Evolutionary conservation across 106 monocot species (phyloP), one percentile per base, ranked within the genome.

Genomic region (Dendrobium catenatum): DNA sequence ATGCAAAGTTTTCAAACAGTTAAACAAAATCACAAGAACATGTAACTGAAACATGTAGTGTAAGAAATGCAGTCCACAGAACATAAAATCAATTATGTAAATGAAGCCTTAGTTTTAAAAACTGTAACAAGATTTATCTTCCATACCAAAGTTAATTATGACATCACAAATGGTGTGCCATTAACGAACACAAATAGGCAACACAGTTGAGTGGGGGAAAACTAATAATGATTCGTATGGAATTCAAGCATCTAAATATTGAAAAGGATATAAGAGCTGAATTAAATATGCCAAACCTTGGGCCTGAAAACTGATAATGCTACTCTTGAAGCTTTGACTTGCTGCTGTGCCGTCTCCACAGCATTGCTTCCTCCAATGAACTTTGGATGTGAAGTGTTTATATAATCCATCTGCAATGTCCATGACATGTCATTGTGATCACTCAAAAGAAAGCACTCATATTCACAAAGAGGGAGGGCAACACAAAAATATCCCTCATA

Each of bases 341-440:
- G 93, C 74, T 99, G 98, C 24, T 93, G 86, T 15, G 91, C 95
- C 79, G 87, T 67, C 82, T 99, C 98, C 20, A 91, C 93, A 77
- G 95, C 98, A 75, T 88, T 99, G 80, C 86, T 93, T 54, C 98
- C 98, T 24, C 98, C 98, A 84, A 99, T 86, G 64, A 99, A 99
- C 55, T 87, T 91, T 75, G 95, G 93, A 83, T 99, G 95, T 9
- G 98, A 93, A 51, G 98, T 99, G 81, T 99, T 99, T 82, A 99
- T 99, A 58, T 99, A 99, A 85, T 99, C 98, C 93, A 87, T 91
- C 98, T 99, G 85, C 79, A 81, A 80, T 58, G 20, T 58, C 58
- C 58, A 20, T n/a, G 5, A n/a, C n/a, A 19, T 58, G 18, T 58
- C 58, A 58, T 58, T 58, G 18, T 58, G 17, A 58, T 58, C n/a